Percentiles rank a stretch among this genome's conserved stretches.
Evolutionary conservation across 2,329 filamentous ascomycete species (phyloP).

Genomic region (Cylindrodendrum hubeiense): DNA sequence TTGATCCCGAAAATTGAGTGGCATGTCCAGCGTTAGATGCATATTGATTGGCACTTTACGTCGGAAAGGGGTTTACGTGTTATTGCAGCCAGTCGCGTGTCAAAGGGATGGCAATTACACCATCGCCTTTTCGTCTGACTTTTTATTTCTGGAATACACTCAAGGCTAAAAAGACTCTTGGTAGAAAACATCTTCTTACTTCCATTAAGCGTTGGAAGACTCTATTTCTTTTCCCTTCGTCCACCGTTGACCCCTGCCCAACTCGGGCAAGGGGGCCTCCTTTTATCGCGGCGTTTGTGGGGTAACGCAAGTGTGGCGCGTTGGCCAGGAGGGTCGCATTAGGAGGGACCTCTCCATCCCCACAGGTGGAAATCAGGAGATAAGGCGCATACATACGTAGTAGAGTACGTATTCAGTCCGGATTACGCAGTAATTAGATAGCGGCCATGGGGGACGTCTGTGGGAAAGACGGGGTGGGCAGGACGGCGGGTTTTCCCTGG

Average conservation of each 20-base stretch:
- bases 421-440: neutral
- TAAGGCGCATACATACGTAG: neutral
- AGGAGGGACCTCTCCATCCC: neutral
- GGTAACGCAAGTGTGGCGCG: conserved; percentile 10
- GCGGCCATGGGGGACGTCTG: neutral
- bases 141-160: neutral
- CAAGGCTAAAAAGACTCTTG: neutral
- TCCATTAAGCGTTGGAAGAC: neutral
- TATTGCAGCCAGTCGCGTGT: too few relatives aligned
- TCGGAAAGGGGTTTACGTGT: neutral
- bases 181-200: neutral
- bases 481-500: neutral
- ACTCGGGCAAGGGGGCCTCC: conserved; percentile 14
- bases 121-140: neutral
- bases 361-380: conserved; percentile 20
- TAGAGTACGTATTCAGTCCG: neutral
- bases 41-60: neutral
- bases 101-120: neutral
- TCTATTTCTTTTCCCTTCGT: neutral
- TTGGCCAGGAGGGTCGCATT: neutral
- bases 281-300: conserved; percentile 23
- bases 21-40: conserved; percentile 11
- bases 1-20: conserved; percentile 38
- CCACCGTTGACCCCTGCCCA: conserved; percentile 5
- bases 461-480: neutral